Base-by-base conservation (phyloP, 768 basidiomycete species). In the Termitomyces sp. region DNA sequence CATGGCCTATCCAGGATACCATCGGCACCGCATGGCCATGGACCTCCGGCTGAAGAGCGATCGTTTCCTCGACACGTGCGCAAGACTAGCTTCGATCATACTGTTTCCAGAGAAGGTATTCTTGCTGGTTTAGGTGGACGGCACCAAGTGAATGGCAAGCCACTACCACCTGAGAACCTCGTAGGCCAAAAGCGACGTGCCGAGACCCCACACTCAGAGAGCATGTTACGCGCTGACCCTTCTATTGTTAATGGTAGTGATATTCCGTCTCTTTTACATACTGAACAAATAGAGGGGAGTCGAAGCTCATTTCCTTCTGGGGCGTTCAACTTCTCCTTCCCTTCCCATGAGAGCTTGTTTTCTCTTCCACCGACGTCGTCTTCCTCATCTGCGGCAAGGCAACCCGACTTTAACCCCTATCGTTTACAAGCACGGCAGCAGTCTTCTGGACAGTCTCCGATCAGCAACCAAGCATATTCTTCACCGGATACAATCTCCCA, bases 21-120 rank as follows among this genome's bases (percentile, higher is more conserved):
- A 53, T 75, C 80, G 49, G 72, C 71, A 54, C 72, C 72, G 55
- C 73, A 79, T 58, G 72, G 69, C 51, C 58, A 69, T 61, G 64
- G 66, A 53, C 62, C 66, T 35, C 58, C 69, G 50, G 61, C 69
- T 20, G 70, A 72, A 59, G 78, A 78, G 63, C 84, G 80, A 61
- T 72, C 79, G 32, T 91, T 94, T 68, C 91, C 94, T 53, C 83
- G 88, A 59, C 88, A 90, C 71, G 91, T 93, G 58, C 84, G 94
- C 60, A 97, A 97, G 78, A 92, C 94, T 47, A 94, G 92, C 72
- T 96, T 94, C 70, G 94, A 97, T 71, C 94, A 94, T 72, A 94
- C 94, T 4, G 87, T 95, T 42, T 80, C 82, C 38, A 83, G 81
- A 62, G 85, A 87, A 60, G 83, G 80, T 38, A 79, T 86, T 55